These are phyloP conservation scores for Globisporangium cederbergense DNA, from an alignment of 352 stramenopile genomes.

Conservation along the genomic window DNA sequence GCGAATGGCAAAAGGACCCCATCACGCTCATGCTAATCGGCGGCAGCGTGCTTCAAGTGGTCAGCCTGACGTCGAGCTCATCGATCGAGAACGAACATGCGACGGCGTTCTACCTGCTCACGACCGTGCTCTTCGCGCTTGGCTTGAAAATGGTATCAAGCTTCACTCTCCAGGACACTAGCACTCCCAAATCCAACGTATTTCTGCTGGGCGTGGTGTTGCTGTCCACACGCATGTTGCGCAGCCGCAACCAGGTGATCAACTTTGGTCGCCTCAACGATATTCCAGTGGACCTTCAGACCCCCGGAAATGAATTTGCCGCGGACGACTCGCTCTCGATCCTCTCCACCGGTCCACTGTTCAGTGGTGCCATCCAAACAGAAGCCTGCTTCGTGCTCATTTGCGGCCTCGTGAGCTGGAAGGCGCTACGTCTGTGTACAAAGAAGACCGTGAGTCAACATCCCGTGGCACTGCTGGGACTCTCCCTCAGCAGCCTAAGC, in stretches of 20 bases:
- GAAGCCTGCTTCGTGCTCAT: conserved; percentile 34
- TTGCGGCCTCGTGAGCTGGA: conserved; percentile 31
- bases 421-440: conserved; percentile 12
- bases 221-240: conserved; percentile 53
- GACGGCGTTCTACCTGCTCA: conserved; percentile 73
- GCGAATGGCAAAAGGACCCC: background rate
- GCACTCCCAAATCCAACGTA: background rate
- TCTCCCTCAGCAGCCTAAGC: conserved; percentile 7
- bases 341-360: conserved; percentile 58
- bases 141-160: conserved; percentile 18
- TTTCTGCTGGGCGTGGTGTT: conserved; percentile 31
- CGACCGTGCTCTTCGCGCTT: conserved; percentile 34
- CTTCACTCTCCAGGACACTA: background rate
- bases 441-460: background rate
- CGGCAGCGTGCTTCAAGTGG: conserved; percentile 41
- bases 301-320: conserved; percentile 68
- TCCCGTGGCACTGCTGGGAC: background rate
- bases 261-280: conserved; percentile 83
- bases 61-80: conserved; percentile 72
- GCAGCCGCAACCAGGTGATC: conserved; percentile 82
- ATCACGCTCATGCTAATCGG: conserved; percentile 12
- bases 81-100: conserved; percentile 90
- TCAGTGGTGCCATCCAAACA: conserved; percentile 27
- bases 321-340: conserved; percentile 79
- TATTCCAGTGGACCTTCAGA: conserved; percentile 38